These are phyloP conservation scores for Xerocomellus dryophilus DNA, from an alignment of 768 basidiomycete genomes.

Conservation along the genomic window DNA sequence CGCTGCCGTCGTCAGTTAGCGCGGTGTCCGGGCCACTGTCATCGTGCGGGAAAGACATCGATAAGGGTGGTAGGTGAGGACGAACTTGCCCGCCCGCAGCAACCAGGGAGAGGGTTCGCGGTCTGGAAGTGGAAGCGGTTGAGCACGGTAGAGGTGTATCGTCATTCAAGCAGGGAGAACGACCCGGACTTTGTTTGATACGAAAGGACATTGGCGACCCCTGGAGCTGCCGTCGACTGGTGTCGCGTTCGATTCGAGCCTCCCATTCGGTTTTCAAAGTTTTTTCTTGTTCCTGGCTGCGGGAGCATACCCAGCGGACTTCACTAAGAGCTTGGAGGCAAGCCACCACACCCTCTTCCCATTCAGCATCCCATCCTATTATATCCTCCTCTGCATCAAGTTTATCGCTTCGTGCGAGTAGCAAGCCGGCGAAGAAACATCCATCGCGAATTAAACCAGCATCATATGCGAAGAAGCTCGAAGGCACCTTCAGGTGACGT, in stretches of 20 bases:
- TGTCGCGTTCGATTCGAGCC: slow-evolving; percentile 32
- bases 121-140: slow-evolving; percentile 2
- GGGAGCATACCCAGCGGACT: slow-evolving; percentile 80
- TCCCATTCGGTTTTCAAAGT: slow-evolving; percentile 52
- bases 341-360: slow-evolving; percentile 36
- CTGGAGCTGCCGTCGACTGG: slow-evolving; percentile 28
- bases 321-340: slow-evolving; percentile 76
- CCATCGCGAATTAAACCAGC: slow-evolving; percentile 85
- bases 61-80: slow-evolving; percentile 47
- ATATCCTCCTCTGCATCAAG: slow-evolving; percentile 20
- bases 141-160: slow-evolving; percentile 18
- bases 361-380: slow-evolving; percentile 28
- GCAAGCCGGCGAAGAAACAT: slow-evolving; percentile 80
- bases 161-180: slow-evolving; percentile 26
- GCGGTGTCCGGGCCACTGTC: slow-evolving; percentile 55
- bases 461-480: slow-evolving; percentile 77
- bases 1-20: slow-evolving; percentile 46
- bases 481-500: slow-evolving; percentile 41
- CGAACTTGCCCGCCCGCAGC: slow-evolving; percentile 40
- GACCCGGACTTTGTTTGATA: slow-evolving; percentile 28
- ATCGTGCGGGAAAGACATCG: slow-evolving; percentile 37
- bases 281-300: slow-evolving; percentile 68
- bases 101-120: slow-evolving; percentile 29
- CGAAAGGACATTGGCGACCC: slow-evolving; percentile 23
- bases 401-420: slow-evolving; percentile 60